These are phyloP conservation scores for Nannizziopsis barbatae DNA, from an alignment of 2,329 filamentous ascomycete species.

Conservation along the genomic window DNA sequence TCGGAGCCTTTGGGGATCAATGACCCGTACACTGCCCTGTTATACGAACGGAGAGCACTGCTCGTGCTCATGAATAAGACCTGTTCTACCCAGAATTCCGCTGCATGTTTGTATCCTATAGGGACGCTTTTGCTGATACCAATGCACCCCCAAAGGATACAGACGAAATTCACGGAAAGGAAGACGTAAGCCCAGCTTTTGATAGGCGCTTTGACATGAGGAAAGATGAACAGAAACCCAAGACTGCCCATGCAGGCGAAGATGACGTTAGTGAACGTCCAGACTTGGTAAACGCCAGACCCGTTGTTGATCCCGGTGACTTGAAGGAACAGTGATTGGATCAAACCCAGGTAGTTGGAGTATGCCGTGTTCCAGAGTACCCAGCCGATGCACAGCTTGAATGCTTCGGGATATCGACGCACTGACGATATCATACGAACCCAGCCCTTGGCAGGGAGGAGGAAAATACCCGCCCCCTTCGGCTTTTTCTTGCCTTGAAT, in stretches of 20 bases:
- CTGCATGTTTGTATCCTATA: slow-evolving; percentile 4
- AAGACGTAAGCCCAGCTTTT: slow-evolving; percentile 8
- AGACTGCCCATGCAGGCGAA: slow-evolving; percentile 5
- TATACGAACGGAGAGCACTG: slow-evolving; percentile 7
- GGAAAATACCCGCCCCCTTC: not conserved
- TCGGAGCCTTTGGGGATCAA: slow-evolving; percentile 5
- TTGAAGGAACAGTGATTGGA: slow-evolving; percentile 2
- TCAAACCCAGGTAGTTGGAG: slow-evolving; percentile 1
- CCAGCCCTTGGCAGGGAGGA: not conserved
- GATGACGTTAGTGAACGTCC: slow-evolving; percentile 5
- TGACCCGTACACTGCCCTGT: slow-evolving; percentile 2
- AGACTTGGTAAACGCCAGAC: slow-evolving; percentile 4
- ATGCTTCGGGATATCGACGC: slow-evolving; percentile 5
- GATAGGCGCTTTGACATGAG: not conserved
- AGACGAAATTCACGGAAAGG: slow-evolving; percentile 4
- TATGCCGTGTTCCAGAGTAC: slow-evolving; percentile 7
- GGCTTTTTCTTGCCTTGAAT: not conserved
- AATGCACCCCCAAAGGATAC: slow-evolving; percentile 6
- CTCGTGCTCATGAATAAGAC: slow-evolving; percentile 5
- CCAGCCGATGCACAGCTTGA: slow-evolving; percentile 7
- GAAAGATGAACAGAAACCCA: slow-evolving; percentile 4
- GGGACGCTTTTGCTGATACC: slow-evolving; percentile 2
- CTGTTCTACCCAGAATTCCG: slow-evolving; percentile 8
- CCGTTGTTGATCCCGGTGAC: slow-evolving; percentile 6
- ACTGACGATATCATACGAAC: not conserved